phyloP scores from a whole-genome alignment of 768 basidiomycete genomes.

The Austroboletus festivus region DNA sequence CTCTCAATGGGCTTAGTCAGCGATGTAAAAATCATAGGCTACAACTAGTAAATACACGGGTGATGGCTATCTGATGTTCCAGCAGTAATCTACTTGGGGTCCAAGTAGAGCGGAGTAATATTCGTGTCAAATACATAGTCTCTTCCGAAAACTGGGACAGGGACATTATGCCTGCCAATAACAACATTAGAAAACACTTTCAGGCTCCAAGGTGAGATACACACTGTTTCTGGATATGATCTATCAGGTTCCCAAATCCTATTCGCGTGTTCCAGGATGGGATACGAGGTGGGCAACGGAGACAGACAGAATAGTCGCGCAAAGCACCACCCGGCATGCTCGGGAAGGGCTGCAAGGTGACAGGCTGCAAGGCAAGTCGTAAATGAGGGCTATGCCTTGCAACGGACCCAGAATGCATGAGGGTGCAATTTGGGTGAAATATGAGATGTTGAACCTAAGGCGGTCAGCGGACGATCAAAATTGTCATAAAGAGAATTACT shows the following conservation, averaged over 20 bases:
- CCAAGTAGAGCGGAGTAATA: constrained; percentile 17
- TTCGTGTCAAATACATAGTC: constrained; percentile 21
- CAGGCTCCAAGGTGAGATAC: constrained; percentile 4
- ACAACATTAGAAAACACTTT: background rate
- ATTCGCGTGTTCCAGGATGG: constrained; percentile 26
- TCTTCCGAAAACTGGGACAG: constrained; percentile 11
- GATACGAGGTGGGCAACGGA: constrained; percentile 26
- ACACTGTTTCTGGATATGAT: constrained; percentile 19
- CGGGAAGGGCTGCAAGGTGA: background rate
- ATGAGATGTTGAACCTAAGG: constrained; percentile 17
- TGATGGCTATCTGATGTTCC: too few species aligned
- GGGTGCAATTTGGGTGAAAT: constrained; percentile 12
- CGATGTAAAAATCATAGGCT: background rate
- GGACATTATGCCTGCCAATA: constrained; percentile 17
- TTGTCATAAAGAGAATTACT: background rate
- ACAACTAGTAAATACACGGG: too few species aligned
- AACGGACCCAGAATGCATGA: constrained; percentile 9
- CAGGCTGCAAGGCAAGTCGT: background rate
- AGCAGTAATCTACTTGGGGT: too few species aligned
- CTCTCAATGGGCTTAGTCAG: constrained; percentile 20
- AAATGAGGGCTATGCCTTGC: background rate
- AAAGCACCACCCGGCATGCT: constrained; percentile 2
- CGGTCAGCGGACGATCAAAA: background rate
- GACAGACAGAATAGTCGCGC: constrained; percentile 22
- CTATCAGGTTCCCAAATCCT: constrained; percentile 12